Percentiles rank a stretch among this genome's conserved stretches.
Evolutionary conservation across 352 stramenopile species (phyloP).

Genomic region (Pythium myriotylum): DNA sequence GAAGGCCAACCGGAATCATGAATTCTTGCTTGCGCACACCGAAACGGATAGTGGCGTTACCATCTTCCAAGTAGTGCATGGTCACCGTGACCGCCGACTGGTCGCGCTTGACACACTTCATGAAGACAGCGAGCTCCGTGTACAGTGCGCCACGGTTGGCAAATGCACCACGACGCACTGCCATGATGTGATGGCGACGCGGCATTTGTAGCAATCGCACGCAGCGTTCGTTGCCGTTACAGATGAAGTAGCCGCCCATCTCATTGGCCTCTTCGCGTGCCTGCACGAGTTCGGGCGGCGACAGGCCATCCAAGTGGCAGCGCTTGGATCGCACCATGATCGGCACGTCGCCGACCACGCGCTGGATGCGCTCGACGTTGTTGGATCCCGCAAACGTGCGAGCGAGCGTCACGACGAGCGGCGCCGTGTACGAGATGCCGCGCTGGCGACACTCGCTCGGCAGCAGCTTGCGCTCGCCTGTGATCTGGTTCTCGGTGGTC

Average conservation of each 20-base stretch:
- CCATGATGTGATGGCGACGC: slow-evolving; percentile 88
- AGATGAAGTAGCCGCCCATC: slow-evolving; percentile 99
- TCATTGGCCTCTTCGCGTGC: slow-evolving; percentile 94
- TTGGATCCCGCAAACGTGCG: slow-evolving; percentile 77
- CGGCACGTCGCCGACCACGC: slow-evolving; percentile 94
- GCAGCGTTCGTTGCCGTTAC: slow-evolving; percentile 98
- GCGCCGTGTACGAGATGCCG: slow-evolving; percentile 95
- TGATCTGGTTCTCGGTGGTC: slow-evolving; percentile 83
- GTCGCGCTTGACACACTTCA: slow-evolving; percentile 96
- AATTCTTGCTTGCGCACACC: slow-evolving; percentile 98
- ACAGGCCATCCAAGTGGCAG: slow-evolving; percentile 93
- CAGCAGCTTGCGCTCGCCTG: slow-evolving; percentile 81
- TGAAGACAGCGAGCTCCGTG: slow-evolving; percentile 96
- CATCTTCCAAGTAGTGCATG: slow-evolving; percentile 98
- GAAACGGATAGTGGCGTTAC: slow-evolving; percentile 96
- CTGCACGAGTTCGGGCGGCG: slow-evolving; percentile 87
- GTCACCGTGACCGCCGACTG: slow-evolving; percentile 97
- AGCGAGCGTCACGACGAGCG: slow-evolving; percentile 93
- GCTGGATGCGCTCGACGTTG: slow-evolving; percentile 84
- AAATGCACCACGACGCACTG: slow-evolving; percentile 97
- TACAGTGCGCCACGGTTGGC: slow-evolving; percentile 96
- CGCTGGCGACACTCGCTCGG: slow-evolving; percentile 97
- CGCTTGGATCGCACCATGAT: slow-evolving; percentile 98
- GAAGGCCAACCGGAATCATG: slow-evolving; percentile 95
- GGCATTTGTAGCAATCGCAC: slow-evolving; percentile 97